phyloP scores from a whole-genome alignment of 805 yeast genomes.

The Scheffersomyces stipitis region DNA sequence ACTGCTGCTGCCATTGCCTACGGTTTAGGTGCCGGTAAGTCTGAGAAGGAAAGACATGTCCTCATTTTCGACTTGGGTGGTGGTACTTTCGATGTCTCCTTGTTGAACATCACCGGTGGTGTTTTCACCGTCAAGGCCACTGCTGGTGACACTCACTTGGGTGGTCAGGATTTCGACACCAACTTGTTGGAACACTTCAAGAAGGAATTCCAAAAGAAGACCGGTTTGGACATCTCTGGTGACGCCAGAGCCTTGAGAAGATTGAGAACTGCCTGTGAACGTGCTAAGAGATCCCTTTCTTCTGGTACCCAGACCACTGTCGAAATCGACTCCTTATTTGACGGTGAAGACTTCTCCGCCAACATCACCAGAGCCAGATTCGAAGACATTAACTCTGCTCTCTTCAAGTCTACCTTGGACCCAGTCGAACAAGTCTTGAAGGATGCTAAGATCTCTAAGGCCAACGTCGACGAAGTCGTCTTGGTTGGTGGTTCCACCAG shows the following conservation, averaged over 20 bases:
- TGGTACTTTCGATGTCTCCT: slow-evolving; percentile 96
- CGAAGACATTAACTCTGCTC: slow-evolving; percentile 50
- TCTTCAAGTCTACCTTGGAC: slow-evolving; percentile 50
- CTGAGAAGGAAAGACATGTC: slow-evolving; percentile 62
- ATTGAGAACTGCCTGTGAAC: slow-evolving; percentile 53
- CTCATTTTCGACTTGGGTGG: slow-evolving; percentile 95
- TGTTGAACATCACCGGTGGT: slow-evolving; percentile 91
- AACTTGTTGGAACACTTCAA: slow-evolving; percentile 49
- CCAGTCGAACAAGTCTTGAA: slow-evolving; percentile 52
- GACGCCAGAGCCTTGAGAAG: slow-evolving; percentile 52
- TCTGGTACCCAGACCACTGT: slow-evolving; percentile 51
- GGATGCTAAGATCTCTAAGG: slow-evolving; percentile 44
- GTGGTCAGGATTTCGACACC: slow-evolving; percentile 55
- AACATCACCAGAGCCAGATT: slow-evolving; percentile 52
- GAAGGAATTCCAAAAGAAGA: slow-evolving; percentile 47
- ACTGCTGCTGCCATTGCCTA: slow-evolving; percentile 98
- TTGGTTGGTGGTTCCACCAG: slow-evolving; percentile 54
- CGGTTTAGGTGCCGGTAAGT: slow-evolving; percentile 75
- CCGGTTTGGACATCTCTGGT: slow-evolving; percentile 45
- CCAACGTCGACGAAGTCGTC: slow-evolving; percentile 47
- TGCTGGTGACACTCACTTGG: slow-evolving; percentile 53
- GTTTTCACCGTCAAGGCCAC: slow-evolving; percentile 96
- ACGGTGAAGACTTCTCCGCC: slow-evolving; percentile 51
- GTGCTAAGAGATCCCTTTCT: slow-evolving; percentile 52
- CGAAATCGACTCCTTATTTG: slow-evolving; percentile 50